These are phyloP conservation scores for Termitomyces sp. DNA, from an alignment of 768 basidiomycete genomes.

Conservation along the genomic window DNA sequence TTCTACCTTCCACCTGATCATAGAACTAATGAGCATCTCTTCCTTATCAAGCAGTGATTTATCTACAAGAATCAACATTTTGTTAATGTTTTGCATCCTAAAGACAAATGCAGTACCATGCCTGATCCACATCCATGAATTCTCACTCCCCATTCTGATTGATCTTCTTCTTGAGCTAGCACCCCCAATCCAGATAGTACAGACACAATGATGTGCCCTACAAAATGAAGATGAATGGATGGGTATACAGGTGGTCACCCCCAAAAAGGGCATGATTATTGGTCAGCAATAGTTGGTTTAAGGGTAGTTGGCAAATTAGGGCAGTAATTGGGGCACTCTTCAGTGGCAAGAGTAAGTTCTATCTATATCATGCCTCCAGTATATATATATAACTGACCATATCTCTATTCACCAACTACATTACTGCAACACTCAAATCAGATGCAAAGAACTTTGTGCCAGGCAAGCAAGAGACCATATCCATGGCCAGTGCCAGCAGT, in stretches of 20 bases:
- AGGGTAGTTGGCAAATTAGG: not conserved
- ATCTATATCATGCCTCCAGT: not conserved
- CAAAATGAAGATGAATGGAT: not conserved
- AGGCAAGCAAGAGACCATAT: no score
- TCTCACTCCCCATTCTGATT: not conserved
- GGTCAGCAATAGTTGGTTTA: not conserved
- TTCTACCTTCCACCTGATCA: no score
- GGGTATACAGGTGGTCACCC: not conserved
- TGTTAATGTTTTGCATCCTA: not conserved
- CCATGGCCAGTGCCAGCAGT: no score
- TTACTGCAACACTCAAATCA: not conserved
- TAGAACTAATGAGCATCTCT: no score
- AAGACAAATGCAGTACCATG: not conserved
- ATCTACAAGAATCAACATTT: not conserved
- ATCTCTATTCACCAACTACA: not conserved
- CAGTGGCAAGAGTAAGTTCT: constrained; percentile 1
- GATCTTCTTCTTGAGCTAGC: not conserved
- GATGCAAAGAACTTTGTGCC: no score
- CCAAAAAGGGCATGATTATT: not conserved
- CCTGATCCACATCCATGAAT: not conserved
- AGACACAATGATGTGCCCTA: no score
- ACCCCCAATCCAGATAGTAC: no score
- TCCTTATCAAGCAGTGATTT: not conserved
- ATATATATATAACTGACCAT: not conserved
- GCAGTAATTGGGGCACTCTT: not conserved